phyloP scores from a whole-genome alignment of 345 rosid species.

The Anastatica hierochuntica region DNA sequence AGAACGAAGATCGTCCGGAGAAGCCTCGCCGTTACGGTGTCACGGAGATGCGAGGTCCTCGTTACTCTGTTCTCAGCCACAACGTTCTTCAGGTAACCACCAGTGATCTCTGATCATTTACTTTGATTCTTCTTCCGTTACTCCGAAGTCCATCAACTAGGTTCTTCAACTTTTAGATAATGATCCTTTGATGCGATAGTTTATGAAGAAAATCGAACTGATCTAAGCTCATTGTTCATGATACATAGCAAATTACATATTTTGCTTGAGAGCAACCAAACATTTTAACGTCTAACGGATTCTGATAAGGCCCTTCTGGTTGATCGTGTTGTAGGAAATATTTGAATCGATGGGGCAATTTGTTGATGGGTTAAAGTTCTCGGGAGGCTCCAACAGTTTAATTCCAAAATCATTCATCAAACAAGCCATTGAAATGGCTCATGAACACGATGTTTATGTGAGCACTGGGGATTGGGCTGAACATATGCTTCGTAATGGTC shows the following conservation, averaged over 20 bases:
- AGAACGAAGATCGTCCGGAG: constrained; percentile 82
- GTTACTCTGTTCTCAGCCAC: constrained; percentile 47
- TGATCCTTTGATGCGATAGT: no score
- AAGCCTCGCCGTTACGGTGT: constrained; percentile 85
- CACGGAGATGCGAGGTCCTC: constrained; percentile 86
- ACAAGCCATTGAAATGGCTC: constrained; percentile 63
- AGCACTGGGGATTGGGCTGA: constrained; percentile 95
- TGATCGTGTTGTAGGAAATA: constrained; percentile 43
- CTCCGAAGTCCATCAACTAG: no score
- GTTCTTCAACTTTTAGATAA: no score
- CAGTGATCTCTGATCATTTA: no score
- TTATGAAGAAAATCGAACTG: no score
- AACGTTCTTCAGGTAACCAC: constrained; percentile 63
- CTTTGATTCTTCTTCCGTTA: no score
- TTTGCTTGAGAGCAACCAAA: no score
- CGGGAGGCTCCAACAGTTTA: constrained; percentile 76
- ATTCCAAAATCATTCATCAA: constrained; percentile 64
- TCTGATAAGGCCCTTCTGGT: neutral
- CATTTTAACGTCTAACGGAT: neutral
- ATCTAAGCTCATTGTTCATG: neutral
- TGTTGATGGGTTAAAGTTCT: constrained; percentile 82
- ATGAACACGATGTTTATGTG: constrained; percentile 70
- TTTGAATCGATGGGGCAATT: constrained; percentile 80
- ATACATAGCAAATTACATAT: neutral
- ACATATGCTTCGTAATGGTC: constrained; percentile 58